phyloP scores from a whole-genome alignment of 805 yeast genomes.

The Yarrowia osloensis region DNA sequence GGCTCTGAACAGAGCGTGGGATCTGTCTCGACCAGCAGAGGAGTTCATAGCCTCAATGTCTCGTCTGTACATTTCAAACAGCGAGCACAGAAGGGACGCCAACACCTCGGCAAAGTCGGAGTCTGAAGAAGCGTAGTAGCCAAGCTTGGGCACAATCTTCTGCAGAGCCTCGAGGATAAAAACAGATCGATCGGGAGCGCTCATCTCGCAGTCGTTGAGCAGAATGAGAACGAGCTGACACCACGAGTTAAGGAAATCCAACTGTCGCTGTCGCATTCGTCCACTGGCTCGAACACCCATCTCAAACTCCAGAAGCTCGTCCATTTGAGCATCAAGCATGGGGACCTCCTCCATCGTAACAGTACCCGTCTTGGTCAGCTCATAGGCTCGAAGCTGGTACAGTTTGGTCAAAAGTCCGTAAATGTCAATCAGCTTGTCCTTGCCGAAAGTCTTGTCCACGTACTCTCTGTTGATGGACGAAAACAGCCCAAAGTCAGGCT shows the following conservation, averaged over 20 bases:
- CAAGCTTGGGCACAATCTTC: constrained; percentile 70
- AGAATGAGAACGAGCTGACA: constrained; percentile 73
- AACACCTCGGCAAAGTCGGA: constrained; percentile 70
- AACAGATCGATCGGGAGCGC: constrained; percentile 50
- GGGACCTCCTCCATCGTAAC: constrained; percentile 30
- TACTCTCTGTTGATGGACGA: constrained; percentile 31
- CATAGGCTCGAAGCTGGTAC: constrained; percentile 37
- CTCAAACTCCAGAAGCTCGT: constrained; percentile 50
- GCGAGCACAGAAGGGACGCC: constrained; percentile 70
- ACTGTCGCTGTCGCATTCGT: constrained; percentile 48
- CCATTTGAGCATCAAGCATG: constrained; percentile 29
- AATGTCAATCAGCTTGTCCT: background rate
- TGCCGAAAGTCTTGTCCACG: constrained; percentile 34
- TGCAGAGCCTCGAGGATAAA: constrained; percentile 79
- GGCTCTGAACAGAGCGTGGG: constrained; percentile 70
- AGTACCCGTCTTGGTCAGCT: constrained; percentile 32
- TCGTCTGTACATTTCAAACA: constrained; percentile 63
- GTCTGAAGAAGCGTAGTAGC: constrained; percentile 69
- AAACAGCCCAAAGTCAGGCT: constrained; percentile 13
- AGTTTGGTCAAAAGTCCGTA: background rate
- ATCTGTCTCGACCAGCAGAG: constrained; percentile 49
- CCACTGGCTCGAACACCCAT: constrained; percentile 43
- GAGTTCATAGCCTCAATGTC: constrained; percentile 39
- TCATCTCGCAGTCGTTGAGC: constrained; percentile 61
- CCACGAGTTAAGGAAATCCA: constrained; percentile 78